A percentile compares a stretch with the other conserved stretches of the same genome.
Conservation (phyloP, 1,284 basidiomycete species). For the Hortiboletus rubellus region DNA sequence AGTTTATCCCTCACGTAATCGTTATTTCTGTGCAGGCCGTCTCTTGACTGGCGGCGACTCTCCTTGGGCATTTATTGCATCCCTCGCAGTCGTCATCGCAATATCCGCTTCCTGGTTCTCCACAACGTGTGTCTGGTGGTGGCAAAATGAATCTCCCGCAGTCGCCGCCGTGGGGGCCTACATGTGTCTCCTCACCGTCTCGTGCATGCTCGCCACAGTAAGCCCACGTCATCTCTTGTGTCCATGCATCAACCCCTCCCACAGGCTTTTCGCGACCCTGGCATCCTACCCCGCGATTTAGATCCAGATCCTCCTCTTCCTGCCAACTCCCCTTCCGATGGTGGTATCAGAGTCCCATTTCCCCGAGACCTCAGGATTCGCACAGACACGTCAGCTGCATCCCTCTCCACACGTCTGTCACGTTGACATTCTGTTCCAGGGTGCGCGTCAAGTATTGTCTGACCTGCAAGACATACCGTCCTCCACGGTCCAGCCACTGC, state of each 20-base stretch:
- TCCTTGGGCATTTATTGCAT: constrained; percentile 72
- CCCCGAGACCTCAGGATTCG: constrained; percentile 82
- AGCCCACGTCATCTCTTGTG: constrained; percentile 27
- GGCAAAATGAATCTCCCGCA: constrained; percentile 73
- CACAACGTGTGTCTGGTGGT: constrained; percentile 86
- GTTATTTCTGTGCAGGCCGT: constrained; percentile 72
- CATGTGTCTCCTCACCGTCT: constrained; percentile 72
- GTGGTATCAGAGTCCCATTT: constrained; percentile 61
- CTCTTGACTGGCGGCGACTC: constrained; percentile 84
- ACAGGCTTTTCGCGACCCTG: constrained; percentile 82
- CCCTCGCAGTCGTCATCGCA: constrained; percentile 60
- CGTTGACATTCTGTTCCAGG: constrained; percentile 39
- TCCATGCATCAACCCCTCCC: background rate
- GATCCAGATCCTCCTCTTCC: constrained; percentile 83
- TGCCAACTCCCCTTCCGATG: constrained; percentile 58
- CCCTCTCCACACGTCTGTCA: constrained; percentile 5
- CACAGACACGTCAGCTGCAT: constrained; percentile 62
- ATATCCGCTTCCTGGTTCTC: constrained; percentile 81
- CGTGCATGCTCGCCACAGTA: constrained; percentile 76
- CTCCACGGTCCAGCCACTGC: constrained; percentile 90
- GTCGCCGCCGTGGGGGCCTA: constrained; percentile 77
- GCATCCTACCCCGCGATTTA: constrained; percentile 82
- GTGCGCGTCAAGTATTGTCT: constrained; percentile 89
- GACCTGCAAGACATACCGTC: constrained; percentile 87
- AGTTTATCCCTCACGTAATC: constrained; percentile 67